Percentiles rank a stretch among this genome's conserved stretches.
phyloP scores from a whole-genome alignment of 129 eudicot species.

The Lactuca sativa region DNA sequence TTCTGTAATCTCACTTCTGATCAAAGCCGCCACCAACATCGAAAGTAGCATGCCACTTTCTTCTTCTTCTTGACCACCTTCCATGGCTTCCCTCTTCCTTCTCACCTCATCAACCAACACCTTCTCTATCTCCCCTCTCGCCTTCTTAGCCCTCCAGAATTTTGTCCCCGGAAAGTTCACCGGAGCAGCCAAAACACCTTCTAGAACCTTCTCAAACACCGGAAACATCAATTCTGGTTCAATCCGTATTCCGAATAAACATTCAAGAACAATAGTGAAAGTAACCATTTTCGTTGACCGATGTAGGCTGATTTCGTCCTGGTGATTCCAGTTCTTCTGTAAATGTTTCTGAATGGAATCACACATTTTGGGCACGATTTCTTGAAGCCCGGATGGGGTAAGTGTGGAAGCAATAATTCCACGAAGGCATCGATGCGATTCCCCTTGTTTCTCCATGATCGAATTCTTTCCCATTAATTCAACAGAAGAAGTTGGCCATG shows the following conservation, averaged over 20 bases:
- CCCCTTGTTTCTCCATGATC: constrained; percentile 88
- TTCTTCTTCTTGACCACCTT: constrained; percentile 27
- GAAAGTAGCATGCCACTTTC: constrained; percentile 42
- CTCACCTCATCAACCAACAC: constrained; percentile 52
- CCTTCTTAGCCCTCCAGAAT: constrained; percentile 66
- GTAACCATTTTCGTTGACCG: constrained; percentile 50
- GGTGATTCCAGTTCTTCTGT: constrained; percentile 39
- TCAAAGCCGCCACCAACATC: constrained; percentile 53
- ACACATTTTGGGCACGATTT: constrained; percentile 60
- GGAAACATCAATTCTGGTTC: constrained; percentile 44
- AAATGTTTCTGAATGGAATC: constrained; percentile 43
- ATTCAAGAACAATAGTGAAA: constrained; percentile 61
- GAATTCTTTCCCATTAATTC: constrained; percentile 73
- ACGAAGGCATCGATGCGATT: constrained; percentile 57
- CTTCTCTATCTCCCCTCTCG: constrained; percentile 53
- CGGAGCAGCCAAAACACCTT: constrained; percentile 69
- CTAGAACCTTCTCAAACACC: constrained; percentile 60
- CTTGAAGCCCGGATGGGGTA: constrained; percentile 39
- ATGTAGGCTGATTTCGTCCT: constrained; percentile 44
- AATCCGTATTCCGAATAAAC: constrained; percentile 64
- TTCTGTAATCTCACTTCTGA: constrained; percentile 71
- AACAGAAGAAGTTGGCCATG: constrained; percentile 83
- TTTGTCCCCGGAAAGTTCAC: constrained; percentile 60
- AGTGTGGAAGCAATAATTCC: constrained; percentile 62
- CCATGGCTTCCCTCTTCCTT: constrained; percentile 57